These are phyloP conservation scores for Scutellaria baicalensis DNA, from an alignment of 257 asterid species.

Conservation along the genomic window DNA sequence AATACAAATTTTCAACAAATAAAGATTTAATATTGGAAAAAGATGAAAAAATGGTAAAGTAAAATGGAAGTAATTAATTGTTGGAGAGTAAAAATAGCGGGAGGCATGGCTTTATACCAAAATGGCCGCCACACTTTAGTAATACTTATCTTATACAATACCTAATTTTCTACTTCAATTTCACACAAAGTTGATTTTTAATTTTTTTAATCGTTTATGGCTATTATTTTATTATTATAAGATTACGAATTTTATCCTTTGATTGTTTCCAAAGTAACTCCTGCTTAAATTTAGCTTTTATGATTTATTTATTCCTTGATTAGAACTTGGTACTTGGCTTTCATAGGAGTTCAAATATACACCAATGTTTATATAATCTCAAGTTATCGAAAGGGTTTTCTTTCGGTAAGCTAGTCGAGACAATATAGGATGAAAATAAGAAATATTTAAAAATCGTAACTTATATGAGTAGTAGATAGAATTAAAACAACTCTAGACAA, in stretches of 20 bases:
- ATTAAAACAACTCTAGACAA: no score
- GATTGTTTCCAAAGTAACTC: conserved; percentile 20
- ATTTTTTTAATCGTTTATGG: neutral
- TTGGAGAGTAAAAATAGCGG: conserved; percentile 17
- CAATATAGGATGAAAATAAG: no score
- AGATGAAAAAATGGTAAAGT: neutral
- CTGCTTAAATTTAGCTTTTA: neutral
- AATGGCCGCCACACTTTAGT: conserved; percentile 17
- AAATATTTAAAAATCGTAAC: no score
- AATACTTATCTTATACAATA: neutral
- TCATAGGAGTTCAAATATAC: no score
- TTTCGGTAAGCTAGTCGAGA: no score
- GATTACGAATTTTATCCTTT: conserved; percentile 12
- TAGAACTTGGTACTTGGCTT: no score
- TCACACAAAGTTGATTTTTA: conserved; percentile 19
- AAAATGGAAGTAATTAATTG: neutral
- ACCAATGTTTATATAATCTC: no score
- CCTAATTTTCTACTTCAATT: conserved; percentile 9
- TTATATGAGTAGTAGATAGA: no score
- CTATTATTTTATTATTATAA: neutral
- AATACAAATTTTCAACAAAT: neutral
- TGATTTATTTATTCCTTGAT: no score
- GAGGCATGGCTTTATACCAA: conserved; percentile 29
- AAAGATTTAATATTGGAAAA: neutral
- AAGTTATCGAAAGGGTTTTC: no score